phyloP scores from a whole-genome alignment of 352 stramenopile genomes.

The Phytophthora sp. region DNA sequence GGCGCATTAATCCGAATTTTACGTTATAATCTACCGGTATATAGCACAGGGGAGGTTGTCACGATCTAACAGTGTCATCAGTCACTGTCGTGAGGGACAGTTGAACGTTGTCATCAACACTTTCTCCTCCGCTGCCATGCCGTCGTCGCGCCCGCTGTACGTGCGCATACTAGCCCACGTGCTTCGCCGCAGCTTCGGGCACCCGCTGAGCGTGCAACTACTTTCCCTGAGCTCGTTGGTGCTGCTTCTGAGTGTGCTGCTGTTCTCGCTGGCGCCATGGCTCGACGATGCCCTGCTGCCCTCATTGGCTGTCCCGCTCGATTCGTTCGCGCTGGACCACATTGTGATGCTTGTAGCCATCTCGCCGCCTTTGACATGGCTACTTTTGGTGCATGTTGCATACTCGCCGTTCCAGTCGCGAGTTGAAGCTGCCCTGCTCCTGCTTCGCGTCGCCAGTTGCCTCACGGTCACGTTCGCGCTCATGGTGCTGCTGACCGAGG shows the following conservation, averaged over 20 bases:
- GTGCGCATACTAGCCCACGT: constrained; percentile 46
- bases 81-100: too few species aligned
- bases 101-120: too few species aligned
- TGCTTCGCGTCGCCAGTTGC: constrained; percentile 70
- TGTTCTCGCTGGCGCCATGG: constrained; percentile 64
- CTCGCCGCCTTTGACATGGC: constrained; percentile 62
- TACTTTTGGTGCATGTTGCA: constrained; percentile 71
- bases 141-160: constrained; percentile 24
- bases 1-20: too few species aligned
- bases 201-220: constrained; percentile 60
- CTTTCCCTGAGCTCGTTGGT: constrained; percentile 51
- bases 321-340: constrained; percentile 82
- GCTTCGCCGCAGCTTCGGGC: constrained; percentile 64
- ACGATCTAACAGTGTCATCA: too few species aligned
- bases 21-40: too few species aligned
- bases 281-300: constrained; percentile 60
- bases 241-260: constrained; percentile 54
- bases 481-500: constrained; percentile 80
- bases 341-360: constrained; percentile 69
- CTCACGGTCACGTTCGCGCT: constrained; percentile 67
- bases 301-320: constrained; percentile 48
- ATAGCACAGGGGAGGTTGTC: too few species aligned
- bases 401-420: constrained; percentile 59
- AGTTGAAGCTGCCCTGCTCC: constrained; percentile 59
- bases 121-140: constrained; percentile 6